Conservation (phyloP, 2,329 filamentous ascomycete species). For the Parastagonospora avenae region DNA sequence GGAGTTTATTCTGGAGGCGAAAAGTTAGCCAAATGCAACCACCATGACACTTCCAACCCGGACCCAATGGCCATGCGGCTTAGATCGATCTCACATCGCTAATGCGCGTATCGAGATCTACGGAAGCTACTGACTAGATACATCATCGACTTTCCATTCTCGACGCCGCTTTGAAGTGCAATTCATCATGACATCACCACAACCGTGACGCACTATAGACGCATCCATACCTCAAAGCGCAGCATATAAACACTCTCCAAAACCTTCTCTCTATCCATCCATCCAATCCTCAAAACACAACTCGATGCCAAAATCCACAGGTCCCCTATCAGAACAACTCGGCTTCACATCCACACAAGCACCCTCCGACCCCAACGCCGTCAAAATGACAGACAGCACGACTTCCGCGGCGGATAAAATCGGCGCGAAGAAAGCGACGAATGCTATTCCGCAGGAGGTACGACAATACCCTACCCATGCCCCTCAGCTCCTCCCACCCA, state of each 20-base stretch:
- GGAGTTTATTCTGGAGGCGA: background rate
- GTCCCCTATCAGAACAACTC: constrained; percentile 26
- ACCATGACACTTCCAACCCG: background rate
- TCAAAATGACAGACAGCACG: constrained; percentile 26
- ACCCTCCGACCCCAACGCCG: constrained; percentile 4
- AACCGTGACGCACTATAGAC: constrained; percentile 9
- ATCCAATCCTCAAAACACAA: background rate
- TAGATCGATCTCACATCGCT: background rate
- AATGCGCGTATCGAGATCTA: constrained; percentile 2
- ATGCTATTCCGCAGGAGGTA: constrained; percentile 34
- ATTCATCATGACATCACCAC: constrained; percentile 26
- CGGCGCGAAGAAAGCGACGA: constrained; percentile 36
- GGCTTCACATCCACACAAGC: constrained; percentile 15
- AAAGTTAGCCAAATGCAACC: background rate
- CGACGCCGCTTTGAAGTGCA: background rate
- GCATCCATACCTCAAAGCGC: background rate
- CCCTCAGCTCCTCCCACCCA: too few species aligned
- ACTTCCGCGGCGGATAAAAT: constrained; percentile 33
- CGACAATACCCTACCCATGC: background rate
- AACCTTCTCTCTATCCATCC: too few species aligned
- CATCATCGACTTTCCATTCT: constrained; percentile 13
- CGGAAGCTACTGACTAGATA: constrained; percentile 8
- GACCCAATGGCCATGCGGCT: background rate
- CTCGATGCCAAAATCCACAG: constrained; percentile 31
- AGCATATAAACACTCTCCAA: constrained; percentile 4